These are phyloP conservation scores for Yamadazyma pseudoaaseri DNA, from an alignment of 1,139 yeast species.

Conservation along the genomic window DNA sequence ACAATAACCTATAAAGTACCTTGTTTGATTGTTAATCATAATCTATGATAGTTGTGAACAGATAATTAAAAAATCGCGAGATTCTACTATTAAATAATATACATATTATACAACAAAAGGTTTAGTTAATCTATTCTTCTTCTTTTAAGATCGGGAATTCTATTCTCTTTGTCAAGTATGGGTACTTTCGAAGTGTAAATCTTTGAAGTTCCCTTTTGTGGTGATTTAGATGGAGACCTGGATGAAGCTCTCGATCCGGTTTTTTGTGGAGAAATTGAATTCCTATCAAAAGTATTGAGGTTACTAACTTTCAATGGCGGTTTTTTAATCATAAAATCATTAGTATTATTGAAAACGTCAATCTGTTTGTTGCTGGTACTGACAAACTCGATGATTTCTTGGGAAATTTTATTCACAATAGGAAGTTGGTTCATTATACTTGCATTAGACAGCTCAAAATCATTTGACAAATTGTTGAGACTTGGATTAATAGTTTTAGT, in stretches of 20 bases:
- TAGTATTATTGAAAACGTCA: slow-evolving; percentile 1
- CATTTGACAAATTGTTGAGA: slow-evolving; percentile 2
- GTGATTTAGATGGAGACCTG: slow-evolving; percentile 8
- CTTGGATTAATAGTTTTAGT: slow-evolving; percentile 8
- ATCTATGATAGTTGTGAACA: slow-evolving; percentile 2
- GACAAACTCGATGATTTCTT: slow-evolving; percentile 2
- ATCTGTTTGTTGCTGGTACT: slow-evolving; percentile 1
- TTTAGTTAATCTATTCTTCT: slow-evolving; percentile 13
- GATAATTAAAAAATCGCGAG: background rate
- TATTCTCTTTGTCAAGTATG: slow-evolving; percentile 14
- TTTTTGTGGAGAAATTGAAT: slow-evolving; percentile 2
- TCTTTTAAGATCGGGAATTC: slow-evolving; percentile 13
- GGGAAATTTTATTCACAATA: background rate
- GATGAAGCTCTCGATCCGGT: slow-evolving; percentile 3
- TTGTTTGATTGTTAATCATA: slow-evolving; percentile 11
- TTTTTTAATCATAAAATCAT: slow-evolving; percentile 4
- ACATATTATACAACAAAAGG: slow-evolving; percentile 4
- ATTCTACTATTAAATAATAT: slow-evolving; percentile 2
- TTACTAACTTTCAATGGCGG: slow-evolving; percentile 6
- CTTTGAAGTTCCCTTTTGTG: slow-evolving; percentile 4
- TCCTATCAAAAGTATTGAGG: slow-evolving; percentile 1
- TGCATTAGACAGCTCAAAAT: background rate
- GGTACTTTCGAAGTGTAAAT: slow-evolving; percentile 9
- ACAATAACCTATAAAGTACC: slow-evolving; percentile 27
- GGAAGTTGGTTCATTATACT: slow-evolving; percentile 5